Conservation (phyloP, 2,329 filamentous ascomycete species). For the Ceratocystiopsis brevicomis region DNA sequence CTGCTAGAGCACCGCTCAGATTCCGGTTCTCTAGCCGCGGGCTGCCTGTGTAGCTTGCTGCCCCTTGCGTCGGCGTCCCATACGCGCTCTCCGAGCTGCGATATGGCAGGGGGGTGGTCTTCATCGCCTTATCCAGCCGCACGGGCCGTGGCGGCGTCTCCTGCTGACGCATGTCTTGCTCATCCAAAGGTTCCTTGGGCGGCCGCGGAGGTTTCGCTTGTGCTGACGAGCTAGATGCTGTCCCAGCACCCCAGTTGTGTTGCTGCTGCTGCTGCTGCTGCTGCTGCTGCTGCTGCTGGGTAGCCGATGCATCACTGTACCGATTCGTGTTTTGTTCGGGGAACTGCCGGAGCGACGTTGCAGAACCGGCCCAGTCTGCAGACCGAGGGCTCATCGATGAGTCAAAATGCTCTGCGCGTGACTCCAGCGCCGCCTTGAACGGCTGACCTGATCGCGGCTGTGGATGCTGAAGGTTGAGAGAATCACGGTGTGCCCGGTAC, state of each 20-base stretch:
- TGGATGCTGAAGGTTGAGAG: slow-evolving; percentile 60
- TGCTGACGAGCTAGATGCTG: slow-evolving; percentile 11
- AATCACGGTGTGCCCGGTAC: slow-evolving; percentile 67
- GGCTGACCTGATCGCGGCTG: slow-evolving; percentile 57
- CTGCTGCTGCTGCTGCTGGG: slow-evolving; percentile 1
- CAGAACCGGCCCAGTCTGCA: slow-evolving; percentile 43
- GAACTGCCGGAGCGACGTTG: slow-evolving; percentile 37
- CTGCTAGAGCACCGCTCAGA: slow-evolving; percentile 31
- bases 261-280: slow-evolving; percentile 9
- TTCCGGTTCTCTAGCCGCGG: slow-evolving; percentile 39
- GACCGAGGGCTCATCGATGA: slow-evolving; percentile 39
- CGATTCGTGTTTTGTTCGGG: slow-evolving; percentile 25
- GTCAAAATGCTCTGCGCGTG: slow-evolving; percentile 47
- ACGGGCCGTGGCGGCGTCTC: slow-evolving; percentile 27
- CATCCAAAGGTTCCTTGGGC: slow-evolving; percentile 41
- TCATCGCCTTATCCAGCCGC: slow-evolving; percentile 31
- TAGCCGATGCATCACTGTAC: slow-evolving; percentile 27
- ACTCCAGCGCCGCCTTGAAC: slow-evolving; percentile 56
- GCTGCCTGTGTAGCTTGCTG: slow-evolving; percentile 29
- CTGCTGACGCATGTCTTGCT: slow-evolving; percentile 4
- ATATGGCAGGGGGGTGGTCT: slow-evolving; percentile 36
- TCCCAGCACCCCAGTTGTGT: slow-evolving; percentile 23
- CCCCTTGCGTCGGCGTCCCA: slow-evolving; percentile 23
- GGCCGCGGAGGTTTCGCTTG: slow-evolving; percentile 30
- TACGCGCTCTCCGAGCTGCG: slow-evolving; percentile 37